A percentile compares a stretch with the other conserved stretches of the same genome.
Evolutionary conservation across 352 stramenopile species (phyloP).

Genomic region (Phytopythium oedochilum): DNA sequence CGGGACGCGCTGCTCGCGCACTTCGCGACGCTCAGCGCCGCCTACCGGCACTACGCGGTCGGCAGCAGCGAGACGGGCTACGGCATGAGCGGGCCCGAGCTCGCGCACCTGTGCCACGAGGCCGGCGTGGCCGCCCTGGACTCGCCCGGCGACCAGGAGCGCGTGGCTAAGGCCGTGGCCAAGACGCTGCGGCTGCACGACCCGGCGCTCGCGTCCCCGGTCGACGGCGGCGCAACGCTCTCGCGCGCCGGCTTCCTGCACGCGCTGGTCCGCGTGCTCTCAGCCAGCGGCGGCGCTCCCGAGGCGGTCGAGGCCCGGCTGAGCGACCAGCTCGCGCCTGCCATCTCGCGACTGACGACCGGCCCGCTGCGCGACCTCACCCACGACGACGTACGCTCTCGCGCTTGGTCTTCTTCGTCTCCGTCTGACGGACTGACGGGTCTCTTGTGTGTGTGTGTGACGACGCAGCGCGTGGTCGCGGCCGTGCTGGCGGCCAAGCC

Average conservation of each 20-base stretch:
- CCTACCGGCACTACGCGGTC: slow-evolving; percentile 74
- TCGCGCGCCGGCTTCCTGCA: slow-evolving; percentile 71
- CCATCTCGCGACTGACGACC: slow-evolving; percentile 50
- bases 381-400: slow-evolving; percentile 65
- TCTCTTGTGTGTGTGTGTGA: background rate
- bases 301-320: slow-evolving; percentile 45
- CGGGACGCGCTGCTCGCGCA: slow-evolving; percentile 54
- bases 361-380: slow-evolving; percentile 72
- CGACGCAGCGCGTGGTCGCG: slow-evolving; percentile 52
- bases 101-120: slow-evolving; percentile 77
- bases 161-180: slow-evolving; percentile 16
- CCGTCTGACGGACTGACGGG: slow-evolving; percentile 11
- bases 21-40: slow-evolving; percentile 48
- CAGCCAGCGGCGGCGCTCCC: slow-evolving; percentile 8
- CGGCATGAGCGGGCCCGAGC: slow-evolving; percentile 60
- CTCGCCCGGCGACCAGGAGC: slow-evolving; percentile 40
- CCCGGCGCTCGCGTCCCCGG: slow-evolving; percentile 41
- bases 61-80: slow-evolving; percentile 61
- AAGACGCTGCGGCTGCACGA: slow-evolving; percentile 13
- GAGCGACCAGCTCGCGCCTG: slow-evolving; percentile 35
- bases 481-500: slow-evolving; percentile 68
- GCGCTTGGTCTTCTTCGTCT: background rate
- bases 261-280: slow-evolving; percentile 41
- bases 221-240: slow-evolving; percentile 41
- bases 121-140: slow-evolving; percentile 36